Evolutionary conservation across 1,284 basidiomycete genomes (phyloP).

Genomic region (Inonotus obliquus): DNA sequence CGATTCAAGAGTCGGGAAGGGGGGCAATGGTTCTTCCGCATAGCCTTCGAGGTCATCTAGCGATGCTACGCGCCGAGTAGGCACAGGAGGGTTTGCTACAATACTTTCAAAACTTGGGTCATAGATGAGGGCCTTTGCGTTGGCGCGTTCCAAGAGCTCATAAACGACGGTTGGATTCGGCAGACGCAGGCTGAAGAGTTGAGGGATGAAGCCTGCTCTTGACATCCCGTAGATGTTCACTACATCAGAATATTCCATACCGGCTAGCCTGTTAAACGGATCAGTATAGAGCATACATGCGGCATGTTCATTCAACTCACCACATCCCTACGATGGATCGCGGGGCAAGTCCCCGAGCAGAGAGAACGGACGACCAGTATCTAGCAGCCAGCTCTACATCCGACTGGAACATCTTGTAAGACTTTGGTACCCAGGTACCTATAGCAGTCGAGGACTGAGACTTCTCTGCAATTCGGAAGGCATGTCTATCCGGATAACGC

Average conservation of each 20-base stretch:
- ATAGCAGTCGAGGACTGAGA: conserved; percentile 31
- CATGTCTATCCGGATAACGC: conserved; percentile 39
- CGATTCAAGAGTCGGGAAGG: conserved; percentile 34
- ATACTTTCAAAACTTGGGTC: conserved; percentile 42
- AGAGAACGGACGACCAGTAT: conserved; percentile 48
- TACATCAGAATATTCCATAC: conserved; percentile 61
- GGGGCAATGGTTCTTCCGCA: conserved; percentile 38
- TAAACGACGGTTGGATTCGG: conserved; percentile 62
- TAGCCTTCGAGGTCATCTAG: conserved; percentile 33
- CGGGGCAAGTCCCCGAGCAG: conserved; percentile 37
- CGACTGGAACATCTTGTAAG: conserved; percentile 46
- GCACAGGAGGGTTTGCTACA: conserved; percentile 40
- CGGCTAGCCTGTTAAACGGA: conserved; percentile 48
- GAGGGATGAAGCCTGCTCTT: conserved; percentile 66
- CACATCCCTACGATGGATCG: conserved; percentile 64
- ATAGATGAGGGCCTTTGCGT: conserved; percentile 56
- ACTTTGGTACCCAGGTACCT: conserved; percentile 43
- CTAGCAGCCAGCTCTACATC: conserved; percentile 52
- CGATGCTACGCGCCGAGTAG: conserved; percentile 40
- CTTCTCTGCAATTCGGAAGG: conserved; percentile 45
- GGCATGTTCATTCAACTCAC: conserved; percentile 34
- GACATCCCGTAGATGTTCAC: conserved; percentile 68
- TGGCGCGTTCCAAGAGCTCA: conserved; percentile 53
- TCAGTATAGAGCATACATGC: background rate
- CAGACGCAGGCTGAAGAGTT: conserved; percentile 65